Evolutionary conservation across 2,329 filamentous ascomycete genomes (phyloP).

Genomic region (Thelonectria blattea): DNA sequence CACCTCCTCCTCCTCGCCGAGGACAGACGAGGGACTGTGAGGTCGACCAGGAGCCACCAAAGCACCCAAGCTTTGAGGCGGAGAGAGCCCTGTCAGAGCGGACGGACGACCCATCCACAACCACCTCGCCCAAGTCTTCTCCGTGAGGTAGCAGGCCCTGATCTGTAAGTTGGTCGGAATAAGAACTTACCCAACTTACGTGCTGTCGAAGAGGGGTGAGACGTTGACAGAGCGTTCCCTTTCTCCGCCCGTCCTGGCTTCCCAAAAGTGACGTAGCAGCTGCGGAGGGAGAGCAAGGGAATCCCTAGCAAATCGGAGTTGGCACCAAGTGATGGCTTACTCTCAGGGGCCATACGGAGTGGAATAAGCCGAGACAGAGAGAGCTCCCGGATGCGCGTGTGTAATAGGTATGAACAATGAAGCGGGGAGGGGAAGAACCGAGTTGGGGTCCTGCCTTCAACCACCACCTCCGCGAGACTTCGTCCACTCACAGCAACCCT

Average conservation of each 20-base stretch:
- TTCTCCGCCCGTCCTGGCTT: conserved; percentile 1
- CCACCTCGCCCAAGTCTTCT: neutral
- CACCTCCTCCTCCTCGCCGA: neutral
- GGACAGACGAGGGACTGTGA: neutral
- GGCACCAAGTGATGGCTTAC: conserved; percentile 3
- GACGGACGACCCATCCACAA: neutral
- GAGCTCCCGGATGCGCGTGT: neutral
- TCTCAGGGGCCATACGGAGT: neutral
- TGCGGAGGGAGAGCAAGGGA: conserved; percentile 12
- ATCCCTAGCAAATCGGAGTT: conserved; percentile 5
- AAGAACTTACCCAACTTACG: neutral
- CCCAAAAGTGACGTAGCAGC: conserved; percentile 9
- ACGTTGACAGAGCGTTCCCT: neutral
- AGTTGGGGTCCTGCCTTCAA: conserved; percentile 4
- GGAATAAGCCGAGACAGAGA: neutral
- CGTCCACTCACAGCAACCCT: conserved; percentile 1
- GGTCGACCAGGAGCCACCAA: neutral
- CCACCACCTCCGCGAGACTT: conserved; percentile 4
- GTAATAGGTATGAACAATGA: neutral
- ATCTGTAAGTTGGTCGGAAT: neutral
- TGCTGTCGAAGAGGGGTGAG: neutral
- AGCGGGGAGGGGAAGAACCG: neutral
- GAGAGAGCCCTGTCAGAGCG: conserved; percentile 4
- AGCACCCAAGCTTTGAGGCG: conserved; percentile 20
- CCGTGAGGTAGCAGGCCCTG: no score